phyloP scores from a whole-genome alignment of 2,329 filamentous ascomycete genomes.

The Leptographium galeiforme region DNA sequence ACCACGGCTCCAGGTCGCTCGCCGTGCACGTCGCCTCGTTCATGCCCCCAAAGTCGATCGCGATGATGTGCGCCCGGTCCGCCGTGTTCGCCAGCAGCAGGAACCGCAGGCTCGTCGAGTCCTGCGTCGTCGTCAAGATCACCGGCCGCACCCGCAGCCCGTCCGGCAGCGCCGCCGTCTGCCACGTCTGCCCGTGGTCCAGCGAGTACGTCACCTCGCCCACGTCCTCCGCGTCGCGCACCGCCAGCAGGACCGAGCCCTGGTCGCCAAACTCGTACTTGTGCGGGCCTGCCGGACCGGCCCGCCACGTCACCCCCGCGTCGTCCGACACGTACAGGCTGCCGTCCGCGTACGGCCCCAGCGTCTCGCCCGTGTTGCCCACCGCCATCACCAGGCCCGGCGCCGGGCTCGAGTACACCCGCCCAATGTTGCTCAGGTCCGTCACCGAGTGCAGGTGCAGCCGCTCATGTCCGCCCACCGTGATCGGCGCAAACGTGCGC shows the following conservation, averaged over 20 bases:
- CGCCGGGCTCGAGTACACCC: constrained; percentile 85
- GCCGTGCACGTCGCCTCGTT: constrained; percentile 67
- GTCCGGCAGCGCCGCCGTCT: constrained; percentile 52
- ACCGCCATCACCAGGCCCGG: constrained; percentile 90
- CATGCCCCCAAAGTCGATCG: constrained; percentile 72
- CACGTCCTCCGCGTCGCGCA: constrained; percentile 57
- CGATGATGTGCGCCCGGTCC: constrained; percentile 49
- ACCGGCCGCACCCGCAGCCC: constrained; percentile 55
- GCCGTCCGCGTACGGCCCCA: constrained; percentile 59
- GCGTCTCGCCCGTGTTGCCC: constrained; percentile 69
- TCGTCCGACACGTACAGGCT: constrained; percentile 83
- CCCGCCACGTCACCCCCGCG: constrained; percentile 73
- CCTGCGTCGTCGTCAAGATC: constrained; percentile 74
- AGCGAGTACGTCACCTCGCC: constrained; percentile 61
- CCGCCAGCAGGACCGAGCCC: constrained; percentile 74
- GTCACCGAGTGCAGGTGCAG: constrained; percentile 91
- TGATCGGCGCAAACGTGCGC: constrained; percentile 65
- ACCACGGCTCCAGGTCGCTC: constrained; percentile 78
- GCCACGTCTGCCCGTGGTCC: constrained; percentile 80
- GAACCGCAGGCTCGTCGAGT: constrained; percentile 89
- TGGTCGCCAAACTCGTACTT: constrained; percentile 96
- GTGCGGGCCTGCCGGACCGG: constrained; percentile 65
- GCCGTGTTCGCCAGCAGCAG: constrained; percentile 54
- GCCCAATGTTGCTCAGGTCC: constrained; percentile 65
- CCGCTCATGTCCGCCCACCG: constrained; percentile 39